Base-by-base conservation (phyloP, 768 basidiomycete species). In the Serendipita sp. region DNA sequence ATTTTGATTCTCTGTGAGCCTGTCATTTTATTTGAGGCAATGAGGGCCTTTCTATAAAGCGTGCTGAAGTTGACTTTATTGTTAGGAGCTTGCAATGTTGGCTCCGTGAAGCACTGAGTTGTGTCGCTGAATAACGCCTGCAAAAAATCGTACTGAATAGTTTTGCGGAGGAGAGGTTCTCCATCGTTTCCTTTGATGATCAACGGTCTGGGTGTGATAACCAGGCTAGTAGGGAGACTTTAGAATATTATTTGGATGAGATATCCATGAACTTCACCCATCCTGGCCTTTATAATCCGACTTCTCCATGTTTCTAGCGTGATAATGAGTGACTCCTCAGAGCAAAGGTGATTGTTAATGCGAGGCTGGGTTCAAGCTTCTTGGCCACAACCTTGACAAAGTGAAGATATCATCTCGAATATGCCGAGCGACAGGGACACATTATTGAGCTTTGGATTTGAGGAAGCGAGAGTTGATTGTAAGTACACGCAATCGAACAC, bases 401-500 rank as follows among this genome's bases (percentile, higher is more conserved):
- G 41, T 41, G 41, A 41, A 13, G 41, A 41, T 41, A 41, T 7
- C 13, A 7, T 41, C 41, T 41, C 41, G 41, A 13, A 41, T 13
- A 65, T 65, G 64, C 23, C 64, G 1, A 65, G 36, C 48, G 69
- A 70, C 63, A 38, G 67, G 5, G 87, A 90, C 15, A 82, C 83
- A 13, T 78, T 97, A 38, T 70, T 91, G 10, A 77, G 81, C 23
- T 93, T 95, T 89, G 93, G 93, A 11, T 96, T 96, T 69, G 88
- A 93, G 67, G 71, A 80, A 28, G 81, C 83, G 15, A 82, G 93
- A 66, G 84, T 95, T 51, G 90, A 92, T 70, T 95, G 92, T 94
- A 69, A 71, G 88, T 75, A 36, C 67, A 47, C 47, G 65, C 67
- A 62, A 62, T 66, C 63, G 34, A 47, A 46, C 46, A 58, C 47